Evolutionary conservation across 2,329 filamentous ascomycete species (phyloP), one percentile per base, ranked within the genome.

Genomic region (Acrocalymma vagum): DNA sequence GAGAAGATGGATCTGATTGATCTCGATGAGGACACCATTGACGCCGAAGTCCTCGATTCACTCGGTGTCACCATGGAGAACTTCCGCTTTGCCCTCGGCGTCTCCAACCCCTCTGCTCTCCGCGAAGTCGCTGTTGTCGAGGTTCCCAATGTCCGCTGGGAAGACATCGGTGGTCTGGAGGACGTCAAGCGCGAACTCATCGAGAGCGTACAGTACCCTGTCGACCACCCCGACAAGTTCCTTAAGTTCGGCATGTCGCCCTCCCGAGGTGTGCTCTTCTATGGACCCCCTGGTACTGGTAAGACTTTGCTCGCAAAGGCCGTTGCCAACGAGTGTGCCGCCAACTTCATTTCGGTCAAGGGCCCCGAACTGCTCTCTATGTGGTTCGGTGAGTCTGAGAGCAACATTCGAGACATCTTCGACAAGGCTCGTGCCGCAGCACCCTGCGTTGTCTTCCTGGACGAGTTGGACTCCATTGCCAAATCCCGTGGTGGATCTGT

Each of bases 1-100:
- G 94, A 99, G 78, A 99, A 99, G 87, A 99, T 99, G 94, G 94
- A 99, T 70, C 84, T 99, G 53, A 99, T 99, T 59, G 94, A 99
- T 74, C 83, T 99, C 22, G 94, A 99, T 55, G 94, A 99, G 78
- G 94, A 99, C 68, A 99, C 94, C 49, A 99, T 99, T 51, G 94
- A 99, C 63, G 94, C 94, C 20, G 94, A 99, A 78, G 94, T 99
- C 36, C 84, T 99, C 38, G 94, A 99, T 76, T 97, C 94, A 29
- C 85, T 99, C 30, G 94, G 94, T 71, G 94, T 99, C 32, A 99
- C 94, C 49, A 97, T 97, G 90, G 94, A 99, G 75, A 99, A 99
- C 84, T 99, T 99, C 90, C 89, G 92, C 63, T 99, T 96, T 65
- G 93, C 94, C 47, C 88, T 99, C 34, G 94, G 94, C 63, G 92